Conservation (phyloP, 768 basidiomycete genomes). For the Tulasnella sp. region DNA sequence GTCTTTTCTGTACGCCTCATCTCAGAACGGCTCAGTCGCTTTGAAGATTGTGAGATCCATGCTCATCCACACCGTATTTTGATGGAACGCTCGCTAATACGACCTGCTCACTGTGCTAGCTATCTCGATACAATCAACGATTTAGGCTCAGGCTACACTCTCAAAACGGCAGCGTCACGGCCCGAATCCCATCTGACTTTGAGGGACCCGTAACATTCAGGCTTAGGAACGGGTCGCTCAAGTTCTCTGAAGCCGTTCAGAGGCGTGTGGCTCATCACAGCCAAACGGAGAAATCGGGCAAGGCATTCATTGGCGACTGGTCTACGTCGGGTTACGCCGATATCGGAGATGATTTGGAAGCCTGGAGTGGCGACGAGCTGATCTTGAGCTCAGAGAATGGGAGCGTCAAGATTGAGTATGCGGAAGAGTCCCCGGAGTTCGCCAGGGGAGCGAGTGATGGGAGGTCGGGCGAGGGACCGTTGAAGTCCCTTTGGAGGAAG, state of each 20-base stretch:
- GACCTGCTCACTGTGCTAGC: too few relatives aligned
- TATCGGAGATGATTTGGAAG: not conserved
- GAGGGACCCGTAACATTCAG: constrained; percentile 12
- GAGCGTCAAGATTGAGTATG: constrained; percentile 4
- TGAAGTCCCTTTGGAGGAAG: too few relatives aligned
- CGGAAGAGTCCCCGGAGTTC: constrained; percentile 1
- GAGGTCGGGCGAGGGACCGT: too few relatives aligned
- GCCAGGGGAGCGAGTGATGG: too few relatives aligned
- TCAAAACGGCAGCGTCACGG: constrained; percentile 5
- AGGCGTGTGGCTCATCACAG: not conserved
- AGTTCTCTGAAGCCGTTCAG: constrained; percentile 7
- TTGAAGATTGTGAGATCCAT: too few relatives aligned
- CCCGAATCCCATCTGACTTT: constrained; percentile 8
- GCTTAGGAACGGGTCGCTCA: constrained; percentile 12
- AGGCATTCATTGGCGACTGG: constrained; percentile 6
- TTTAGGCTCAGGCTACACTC: constrained; percentile 11
- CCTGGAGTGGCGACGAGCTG: constrained; percentile 6
- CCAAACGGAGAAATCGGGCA: not conserved
- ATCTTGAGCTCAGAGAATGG: not conserved
- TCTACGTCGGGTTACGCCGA: not conserved
- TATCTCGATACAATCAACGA: not conserved
- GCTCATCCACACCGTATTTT: too few relatives aligned
- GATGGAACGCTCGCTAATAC: too few relatives aligned
- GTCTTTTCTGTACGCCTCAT: too few relatives aligned
- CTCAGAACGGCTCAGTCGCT: too few relatives aligned